Conservation (phyloP, 306 rosid genomes). For the Vigna unguiculata region DNA sequence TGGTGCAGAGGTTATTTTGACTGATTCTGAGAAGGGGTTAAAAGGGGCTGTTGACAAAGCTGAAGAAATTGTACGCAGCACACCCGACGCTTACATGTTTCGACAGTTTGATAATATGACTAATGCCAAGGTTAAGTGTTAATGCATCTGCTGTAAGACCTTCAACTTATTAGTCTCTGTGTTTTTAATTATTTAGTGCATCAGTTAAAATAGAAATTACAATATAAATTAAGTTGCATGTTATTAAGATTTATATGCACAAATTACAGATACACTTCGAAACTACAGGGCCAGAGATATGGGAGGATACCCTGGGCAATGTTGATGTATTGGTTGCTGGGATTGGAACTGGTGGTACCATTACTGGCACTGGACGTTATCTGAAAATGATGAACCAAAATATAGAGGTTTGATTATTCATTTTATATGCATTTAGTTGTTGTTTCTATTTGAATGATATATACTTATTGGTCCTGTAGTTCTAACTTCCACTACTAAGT, state of each 20-base stretch:
- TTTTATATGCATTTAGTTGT: conserved; percentile 35
- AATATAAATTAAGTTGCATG: conserved; percentile 29
- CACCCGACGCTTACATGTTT: conserved; percentile 87
- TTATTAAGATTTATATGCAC: conserved; percentile 48
- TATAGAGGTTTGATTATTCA: conserved; percentile 61
- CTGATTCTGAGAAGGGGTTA: conserved; percentile 85
- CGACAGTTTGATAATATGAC: conserved; percentile 86
- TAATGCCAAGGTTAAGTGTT: conserved; percentile 72
- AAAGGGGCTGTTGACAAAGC: conserved; percentile 96
- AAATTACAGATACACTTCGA: conserved; percentile 93
- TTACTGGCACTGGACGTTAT: conserved; percentile 90
- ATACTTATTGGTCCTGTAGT: conserved; percentile 31
- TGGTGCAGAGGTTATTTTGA: conserved; percentile 90
- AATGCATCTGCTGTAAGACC: conserved; percentile 37
- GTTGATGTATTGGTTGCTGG: conserved; percentile 87
- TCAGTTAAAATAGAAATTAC: conserved; percentile 22
- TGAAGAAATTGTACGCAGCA: conserved; percentile 69
- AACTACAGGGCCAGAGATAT: conserved; percentile 98
- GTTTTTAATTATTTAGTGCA: conserved; percentile 28
- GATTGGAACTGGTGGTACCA: conserved; percentile 96
- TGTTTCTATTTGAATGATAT: conserved; percentile 36
- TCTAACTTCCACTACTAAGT: conserved; percentile 28
- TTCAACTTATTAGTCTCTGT: conserved; percentile 28
- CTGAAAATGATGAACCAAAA: conserved; percentile 76
- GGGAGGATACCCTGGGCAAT: conserved; percentile 96